These are phyloP conservation scores for Wickerhamomyces sp. DNA, from an alignment of 1,139 yeast genomes.

Conservation along the genomic window DNA sequence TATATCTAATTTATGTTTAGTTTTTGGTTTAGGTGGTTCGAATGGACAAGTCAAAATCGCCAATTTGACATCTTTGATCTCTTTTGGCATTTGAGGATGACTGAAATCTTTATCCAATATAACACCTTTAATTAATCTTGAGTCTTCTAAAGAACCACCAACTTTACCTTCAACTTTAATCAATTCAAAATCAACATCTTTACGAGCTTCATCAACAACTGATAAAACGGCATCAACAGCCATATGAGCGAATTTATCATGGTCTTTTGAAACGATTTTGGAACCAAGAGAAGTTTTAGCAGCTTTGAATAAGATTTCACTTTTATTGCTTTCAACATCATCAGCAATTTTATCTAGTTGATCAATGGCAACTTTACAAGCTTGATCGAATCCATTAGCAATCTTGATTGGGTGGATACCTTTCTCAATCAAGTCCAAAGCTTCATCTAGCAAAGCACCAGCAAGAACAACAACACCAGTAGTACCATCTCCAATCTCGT, in stretches of 20 bases:
- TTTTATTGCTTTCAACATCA: constrained; percentile 39
- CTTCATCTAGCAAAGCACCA: constrained; percentile 91
- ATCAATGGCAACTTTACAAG: constrained; percentile 82
- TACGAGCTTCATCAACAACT: constrained; percentile 87
- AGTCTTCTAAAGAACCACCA: constrained; percentile 89
- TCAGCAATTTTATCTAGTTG: constrained; percentile 70
- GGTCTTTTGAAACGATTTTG: constrained; percentile 90
- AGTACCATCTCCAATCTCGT: constrained; percentile 98
- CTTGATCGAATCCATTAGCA: constrained; percentile 97
- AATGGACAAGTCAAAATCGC: constrained; percentile 98
- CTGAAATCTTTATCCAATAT: constrained; percentile 94
- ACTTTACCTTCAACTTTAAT: constrained; percentile 94
- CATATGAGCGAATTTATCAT: constrained; percentile 90
- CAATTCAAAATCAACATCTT: constrained; percentile 94
- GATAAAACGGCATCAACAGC: constrained; percentile 95
- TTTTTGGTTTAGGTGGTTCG: constrained; percentile 99
- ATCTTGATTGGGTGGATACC: constrained; percentile 97
- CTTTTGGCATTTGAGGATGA: constrained; percentile 96
- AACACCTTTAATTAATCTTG: constrained; percentile 83
- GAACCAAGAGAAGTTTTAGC: constrained; percentile 95
- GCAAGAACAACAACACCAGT: constrained; percentile 98
- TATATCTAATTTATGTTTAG: constrained; percentile 94
- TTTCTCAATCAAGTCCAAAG: constrained; percentile 87
- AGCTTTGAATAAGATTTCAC: constrained; percentile 67
- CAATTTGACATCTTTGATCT: constrained; percentile 72